Evolutionary conservation across 2,329 filamentous ascomycete species (phyloP).

Genomic region (Penicillium polonicum): DNA sequence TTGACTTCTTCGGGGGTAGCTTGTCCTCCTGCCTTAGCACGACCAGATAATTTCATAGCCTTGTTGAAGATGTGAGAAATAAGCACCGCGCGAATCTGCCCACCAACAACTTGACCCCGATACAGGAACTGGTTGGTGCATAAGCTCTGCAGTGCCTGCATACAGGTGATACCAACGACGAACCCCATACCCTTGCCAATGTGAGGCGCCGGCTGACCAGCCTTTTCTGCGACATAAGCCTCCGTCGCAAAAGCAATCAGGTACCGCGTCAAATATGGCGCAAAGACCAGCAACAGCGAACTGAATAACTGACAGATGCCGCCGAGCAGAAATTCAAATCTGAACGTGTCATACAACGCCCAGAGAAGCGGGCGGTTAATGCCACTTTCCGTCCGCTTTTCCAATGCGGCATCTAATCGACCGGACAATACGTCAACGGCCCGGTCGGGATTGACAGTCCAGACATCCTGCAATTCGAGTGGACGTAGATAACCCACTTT

Average conservation of each 20-base stretch:
- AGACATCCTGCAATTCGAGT: constrained; percentile 82
- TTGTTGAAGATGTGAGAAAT: constrained; percentile 91
- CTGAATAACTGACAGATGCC: constrained; percentile 73
- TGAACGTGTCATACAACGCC: constrained; percentile 84
- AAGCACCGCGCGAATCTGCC: constrained; percentile 74
- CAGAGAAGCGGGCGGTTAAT: constrained; percentile 72
- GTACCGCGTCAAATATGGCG: constrained; percentile 81
- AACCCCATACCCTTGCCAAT: constrained; percentile 77
- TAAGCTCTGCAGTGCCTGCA: constrained; percentile 81
- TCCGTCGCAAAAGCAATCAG: constrained; percentile 81
- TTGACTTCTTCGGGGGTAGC: constrained; percentile 52
- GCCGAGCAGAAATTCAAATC: constrained; percentile 78
- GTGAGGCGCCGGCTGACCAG: constrained; percentile 56
- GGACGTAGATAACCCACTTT: constrained; percentile 77
- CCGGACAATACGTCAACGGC: constrained; percentile 67
- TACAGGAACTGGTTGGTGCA: constrained; percentile 90
- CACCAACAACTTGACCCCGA: constrained; percentile 86
- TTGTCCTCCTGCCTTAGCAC: constrained; percentile 79
- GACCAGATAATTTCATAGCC: constrained; percentile 80
- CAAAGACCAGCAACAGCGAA: constrained; percentile 72
- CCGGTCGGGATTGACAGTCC: constrained; percentile 79
- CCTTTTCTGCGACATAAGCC: constrained; percentile 66
- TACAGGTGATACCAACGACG: constrained; percentile 76
- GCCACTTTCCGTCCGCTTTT: constrained; percentile 64
- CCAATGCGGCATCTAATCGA: constrained; percentile 67